Conservation (phyloP, 164 flowering plant genomes). For the Piper longum region DNA sequence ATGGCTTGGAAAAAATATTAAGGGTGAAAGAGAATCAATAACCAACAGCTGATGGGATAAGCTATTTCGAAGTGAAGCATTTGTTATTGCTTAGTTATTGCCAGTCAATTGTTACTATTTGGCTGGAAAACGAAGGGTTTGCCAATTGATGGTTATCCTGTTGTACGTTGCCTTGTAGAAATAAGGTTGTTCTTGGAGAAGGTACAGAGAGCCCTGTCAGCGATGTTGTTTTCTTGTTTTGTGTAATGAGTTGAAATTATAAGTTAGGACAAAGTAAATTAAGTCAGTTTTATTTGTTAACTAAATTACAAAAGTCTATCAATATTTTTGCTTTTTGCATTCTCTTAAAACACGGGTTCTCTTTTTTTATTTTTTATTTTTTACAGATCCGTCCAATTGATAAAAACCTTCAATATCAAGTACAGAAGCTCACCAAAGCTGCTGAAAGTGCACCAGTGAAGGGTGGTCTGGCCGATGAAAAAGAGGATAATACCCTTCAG, state of each 20-base stretch:
- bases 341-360: no score
- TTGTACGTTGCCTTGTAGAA: conserved; percentile 72
- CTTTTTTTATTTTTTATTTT: background rate
- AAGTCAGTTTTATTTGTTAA: background rate
- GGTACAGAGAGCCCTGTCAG: conserved; percentile 23
- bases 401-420: conserved; percentile 71
- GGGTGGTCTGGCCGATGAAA: conserved; percentile 15
- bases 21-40: conserved; percentile 64
- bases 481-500: conserved; percentile 19
- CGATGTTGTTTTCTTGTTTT: background rate
- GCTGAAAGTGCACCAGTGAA: conserved; percentile 16
- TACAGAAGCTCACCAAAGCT: conserved; percentile 55
- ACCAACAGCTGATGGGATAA: conserved; percentile 74
- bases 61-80: conserved; percentile 87
- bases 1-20: background rate
- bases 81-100: conserved; percentile 73
- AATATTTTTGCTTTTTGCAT: background rate
- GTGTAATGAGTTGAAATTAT: background rate
- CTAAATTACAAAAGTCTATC: background rate
- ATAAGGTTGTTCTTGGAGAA: conserved; percentile 76
- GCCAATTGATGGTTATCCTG: conserved; percentile 74
- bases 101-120: conserved; percentile 80
- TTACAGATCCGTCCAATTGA: conserved; percentile 79
- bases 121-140: conserved; percentile 80
- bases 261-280: no score